A percentile compares a stretch with the other conserved stretches of the same genome.
Evolutionary conservation across 2,329 filamentous ascomycete genomes (phyloP).

Genomic region (Talaromyces funiculosus): DNA sequence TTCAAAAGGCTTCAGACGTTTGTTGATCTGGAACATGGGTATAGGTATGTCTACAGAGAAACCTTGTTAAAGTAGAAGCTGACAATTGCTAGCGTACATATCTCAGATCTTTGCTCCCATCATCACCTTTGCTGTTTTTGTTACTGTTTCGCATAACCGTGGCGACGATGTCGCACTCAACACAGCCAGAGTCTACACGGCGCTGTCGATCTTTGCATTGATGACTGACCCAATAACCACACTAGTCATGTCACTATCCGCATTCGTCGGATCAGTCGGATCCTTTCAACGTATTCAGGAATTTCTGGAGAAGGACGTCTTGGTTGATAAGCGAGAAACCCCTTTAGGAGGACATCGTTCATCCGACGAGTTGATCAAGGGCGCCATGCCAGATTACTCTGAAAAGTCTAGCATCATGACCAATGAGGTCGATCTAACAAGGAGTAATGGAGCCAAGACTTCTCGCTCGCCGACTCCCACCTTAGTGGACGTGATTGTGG

Average conservation of each 20-base stretch:
- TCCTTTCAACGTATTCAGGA: conserved; percentile 40
- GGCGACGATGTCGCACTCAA: conserved; percentile 20
- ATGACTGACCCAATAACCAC: conserved; percentile 21
- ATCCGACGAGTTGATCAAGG: conserved; percentile 14
- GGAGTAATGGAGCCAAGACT: conserved; percentile 15
- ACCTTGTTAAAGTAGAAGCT: background rate
- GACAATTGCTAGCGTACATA: conserved; percentile 27
- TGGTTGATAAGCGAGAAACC: conserved; percentile 3
- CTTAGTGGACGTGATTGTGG: conserved; percentile 29
- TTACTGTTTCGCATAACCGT: conserved; percentile 16
- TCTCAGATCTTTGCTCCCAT: conserved; percentile 38
- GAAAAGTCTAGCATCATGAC: conserved; percentile 22
- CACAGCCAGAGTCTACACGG: conserved; percentile 26
- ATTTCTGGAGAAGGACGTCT: conserved; percentile 23
- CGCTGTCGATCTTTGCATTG: conserved; percentile 23
- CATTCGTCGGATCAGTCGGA: conserved; percentile 34
- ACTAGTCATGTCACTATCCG: conserved; percentile 25
- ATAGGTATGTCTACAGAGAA: conserved; percentile 24
- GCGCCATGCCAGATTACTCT: conserved; percentile 18
- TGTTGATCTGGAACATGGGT: conserved; percentile 38
- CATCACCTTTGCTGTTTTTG: conserved; percentile 22
- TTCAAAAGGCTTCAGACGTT: conserved; percentile 38
- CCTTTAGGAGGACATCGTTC: background rate
- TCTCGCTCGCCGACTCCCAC: conserved; percentile 15
- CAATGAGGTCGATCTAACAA: conserved; percentile 19